Percentiles rank a stretch among this genome's conserved stretches.
Evolutionary conservation across 108 stramenopile species (phyloP).

Genomic region (Fragilariopsis cylindrus): DNA sequence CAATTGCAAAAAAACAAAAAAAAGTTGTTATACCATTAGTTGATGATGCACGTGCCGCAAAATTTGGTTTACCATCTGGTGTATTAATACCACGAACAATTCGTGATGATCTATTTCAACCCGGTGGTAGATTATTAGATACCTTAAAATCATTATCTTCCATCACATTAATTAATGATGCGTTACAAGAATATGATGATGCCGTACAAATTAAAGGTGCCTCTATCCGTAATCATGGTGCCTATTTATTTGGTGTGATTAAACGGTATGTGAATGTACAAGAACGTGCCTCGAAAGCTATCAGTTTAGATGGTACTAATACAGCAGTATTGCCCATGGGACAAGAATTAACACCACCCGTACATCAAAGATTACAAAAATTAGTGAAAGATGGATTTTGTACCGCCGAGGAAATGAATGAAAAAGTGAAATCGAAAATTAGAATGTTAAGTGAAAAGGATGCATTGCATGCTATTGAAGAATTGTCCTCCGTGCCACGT

Average conservation of each 20-base stretch:
- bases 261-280: slow-evolving; percentile 72
- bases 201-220: slow-evolving; percentile 66
- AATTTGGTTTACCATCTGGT: slow-evolving; percentile 36
- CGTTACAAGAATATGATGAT: slow-evolving; percentile 73
- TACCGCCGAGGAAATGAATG: slow-evolving; percentile 67
- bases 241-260: slow-evolving; percentile 79
- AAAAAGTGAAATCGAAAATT: slow-evolving; percentile 72
- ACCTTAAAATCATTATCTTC: slow-evolving; percentile 39
- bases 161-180: slow-evolving; percentile 62
- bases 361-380: slow-evolving; percentile 52
- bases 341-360: slow-evolving; percentile 49
- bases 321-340: slow-evolving; percentile 53
- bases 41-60: slow-evolving; percentile 4
- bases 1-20: slow-evolving; percentile 15
- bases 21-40: background rate
- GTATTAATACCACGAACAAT: slow-evolving; percentile 43
- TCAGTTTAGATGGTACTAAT: slow-evolving; percentile 7
- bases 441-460: slow-evolving; percentile 77
- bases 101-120: slow-evolving; percentile 18
- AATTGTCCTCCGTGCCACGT: slow-evolving; percentile 57
- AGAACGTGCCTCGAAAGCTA: slow-evolving; percentile 30
- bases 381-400: slow-evolving; percentile 67
- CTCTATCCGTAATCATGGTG: slow-evolving; percentile 66
- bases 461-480: slow-evolving; percentile 80
- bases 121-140: slow-evolving; percentile 36